Evolutionary conservation across 768 basidiomycete genomes (phyloP).

Genomic region (Tylopilus sp.): DNA sequence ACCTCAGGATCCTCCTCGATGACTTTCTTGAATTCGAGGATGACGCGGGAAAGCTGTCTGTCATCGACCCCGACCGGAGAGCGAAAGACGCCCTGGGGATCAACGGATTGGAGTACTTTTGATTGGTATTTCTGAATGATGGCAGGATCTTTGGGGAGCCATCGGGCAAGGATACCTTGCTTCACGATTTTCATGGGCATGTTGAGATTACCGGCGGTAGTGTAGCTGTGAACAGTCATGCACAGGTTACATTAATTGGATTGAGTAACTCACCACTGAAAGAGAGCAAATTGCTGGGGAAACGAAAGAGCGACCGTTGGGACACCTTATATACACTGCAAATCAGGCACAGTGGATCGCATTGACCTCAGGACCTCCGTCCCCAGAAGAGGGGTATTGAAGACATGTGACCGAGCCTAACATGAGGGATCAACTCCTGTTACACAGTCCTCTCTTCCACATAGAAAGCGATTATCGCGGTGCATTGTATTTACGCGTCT

Average conservation of each 20-base stretch:
- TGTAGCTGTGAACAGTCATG: background rate
- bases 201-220: background rate
- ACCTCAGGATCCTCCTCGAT: constrained; percentile 21
- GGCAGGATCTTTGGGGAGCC: constrained; percentile 15
- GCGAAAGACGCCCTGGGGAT: constrained; percentile 7
- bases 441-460: background rate
- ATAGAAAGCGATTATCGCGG: background rate
- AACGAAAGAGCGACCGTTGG: background rate
- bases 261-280: constrained; percentile 1
- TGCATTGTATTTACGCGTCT: background rate
- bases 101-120: constrained; percentile 15
- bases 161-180: constrained; percentile 21
- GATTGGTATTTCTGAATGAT: constrained; percentile 3
- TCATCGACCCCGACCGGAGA: constrained; percentile 5
- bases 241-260: background rate
- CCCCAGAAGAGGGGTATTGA: background rate
- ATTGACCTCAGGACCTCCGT: background rate
- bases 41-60: constrained; percentile 9
- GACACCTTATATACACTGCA: constrained; percentile 3
- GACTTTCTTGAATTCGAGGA: constrained; percentile 22
- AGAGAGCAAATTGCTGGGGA: background rate
- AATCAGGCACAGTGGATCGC: background rate
- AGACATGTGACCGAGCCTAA: background rate
- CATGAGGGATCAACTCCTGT: background rate
- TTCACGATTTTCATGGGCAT: constrained; percentile 17